Base-by-base conservation (phyloP, 2,329 filamentous ascomycete genomes). In the Diaporthe helianthi region DNA sequence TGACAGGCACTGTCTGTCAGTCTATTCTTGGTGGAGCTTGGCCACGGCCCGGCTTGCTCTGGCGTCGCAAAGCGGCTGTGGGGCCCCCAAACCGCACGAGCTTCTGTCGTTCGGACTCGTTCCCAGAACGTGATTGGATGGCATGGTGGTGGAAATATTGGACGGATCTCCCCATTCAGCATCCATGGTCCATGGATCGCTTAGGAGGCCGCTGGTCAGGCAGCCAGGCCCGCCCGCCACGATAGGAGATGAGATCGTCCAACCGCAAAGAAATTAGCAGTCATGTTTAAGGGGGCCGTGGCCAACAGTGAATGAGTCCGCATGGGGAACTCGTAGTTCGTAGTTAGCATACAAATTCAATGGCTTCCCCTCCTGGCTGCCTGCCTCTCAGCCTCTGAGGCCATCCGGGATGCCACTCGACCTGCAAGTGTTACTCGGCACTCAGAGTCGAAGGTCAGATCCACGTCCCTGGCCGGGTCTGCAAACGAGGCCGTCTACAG, bases 101-200 rank as follows among this genome's bases (percentile, higher is more conserved):
- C 58, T 63, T 33, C 26, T 47, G 29, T 19, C 41, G 29, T 5
- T 15, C 29, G 7, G 4, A 24, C n/a, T 19, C 41, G 29, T 5
- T 15, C 29, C 13, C 8, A 24, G 6, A 24, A 36, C 13, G 8
- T 63, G 58, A 63, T 63, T 63, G 58, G 58, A 1, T 13, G 41
- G 41, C 6, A 6, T 12, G 1, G 19, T 22, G 13, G 44, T 33
- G 12, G 29, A 4, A 49, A 49, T 63, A 49, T 63, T 19, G 44
- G 41, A 49, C 58, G 58, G 44, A 63, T 63, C 26, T 63, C 36
- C 1, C 58, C 58, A 63, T 49, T 36, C 58, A 49, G 58, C 58
- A 49, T n/a, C 41, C 41, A n/a, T 46, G 41, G 8, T n/a, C 41
- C 41, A n/a, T 46, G 41, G 8, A 46, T 36, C 58, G 29, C 29